phyloP scores from a whole-genome alignment of 139 green algal species.

The Chlorella sp. region DNA sequence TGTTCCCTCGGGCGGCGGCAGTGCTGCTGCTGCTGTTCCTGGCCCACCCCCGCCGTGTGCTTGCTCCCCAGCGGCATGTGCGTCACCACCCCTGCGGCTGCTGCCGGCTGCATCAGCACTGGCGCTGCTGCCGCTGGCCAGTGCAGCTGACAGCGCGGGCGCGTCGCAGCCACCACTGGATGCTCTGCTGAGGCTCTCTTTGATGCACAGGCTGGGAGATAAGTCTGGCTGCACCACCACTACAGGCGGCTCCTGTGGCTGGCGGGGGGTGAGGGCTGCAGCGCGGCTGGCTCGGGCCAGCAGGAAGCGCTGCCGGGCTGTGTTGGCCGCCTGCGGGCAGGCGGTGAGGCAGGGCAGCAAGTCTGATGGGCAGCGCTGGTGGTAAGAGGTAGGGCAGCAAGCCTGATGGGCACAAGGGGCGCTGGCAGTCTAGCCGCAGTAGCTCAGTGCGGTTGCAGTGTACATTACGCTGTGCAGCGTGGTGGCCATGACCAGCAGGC shows the following conservation, averaged over 20 bases:
- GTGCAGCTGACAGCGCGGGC: not conserved
- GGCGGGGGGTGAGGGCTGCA: not conserved
- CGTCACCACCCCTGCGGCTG: not conserved
- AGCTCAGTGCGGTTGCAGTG: no score
- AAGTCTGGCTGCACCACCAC: constrained; percentile 16
- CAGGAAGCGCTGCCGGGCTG: not conserved
- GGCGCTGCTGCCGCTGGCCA: not conserved
- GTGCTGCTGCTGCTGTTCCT: not conserved
- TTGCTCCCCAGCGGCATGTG: no score
- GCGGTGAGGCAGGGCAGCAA: not conserved
- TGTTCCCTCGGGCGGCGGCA: no score
- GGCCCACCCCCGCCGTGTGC: not conserved
- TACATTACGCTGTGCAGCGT: no score
- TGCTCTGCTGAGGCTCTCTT: not conserved
- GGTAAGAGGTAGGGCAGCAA: no score
- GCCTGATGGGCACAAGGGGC: no score
- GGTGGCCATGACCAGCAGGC: no score
- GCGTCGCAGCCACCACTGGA: no score
- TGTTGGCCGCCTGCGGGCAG: not conserved
- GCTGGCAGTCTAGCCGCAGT: no score
- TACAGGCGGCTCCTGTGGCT: not conserved
- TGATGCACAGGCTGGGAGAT: not conserved
- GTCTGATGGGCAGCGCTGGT: no score
- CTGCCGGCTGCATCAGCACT: no score
- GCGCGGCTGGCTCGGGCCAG: not conserved